Evolutionary conservation across 495 filamentous ascomycete genomes (phyloP), one percentile per base, ranked within the genome.

Genomic region (Talaromyces ruber): DNA sequence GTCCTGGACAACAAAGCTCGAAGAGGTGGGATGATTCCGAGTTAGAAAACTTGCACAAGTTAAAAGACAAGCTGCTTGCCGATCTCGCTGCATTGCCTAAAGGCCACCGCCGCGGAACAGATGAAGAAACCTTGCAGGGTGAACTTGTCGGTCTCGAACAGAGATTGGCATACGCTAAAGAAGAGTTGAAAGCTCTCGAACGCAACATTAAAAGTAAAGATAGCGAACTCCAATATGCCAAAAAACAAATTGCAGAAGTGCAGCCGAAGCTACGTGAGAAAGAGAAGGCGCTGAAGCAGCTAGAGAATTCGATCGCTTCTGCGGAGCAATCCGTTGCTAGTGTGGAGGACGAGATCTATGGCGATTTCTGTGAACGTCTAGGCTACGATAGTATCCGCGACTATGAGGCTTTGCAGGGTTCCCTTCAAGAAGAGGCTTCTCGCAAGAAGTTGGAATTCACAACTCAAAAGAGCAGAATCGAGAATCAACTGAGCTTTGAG

Each of bases 331-430:
- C 88, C n/a, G 91, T 97, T 59, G 84, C 88, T 58, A 79, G 82
- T 47, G 90, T 96, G 16, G 90, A 97, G 70, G 93, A 99, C 71
- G 85, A 93, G 65, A 83, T 99, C 22, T 98, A 96, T 71, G 80
- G 80, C 24, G 81, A 82, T 22, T 99, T 98, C 78, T 98, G 95
- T 77, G 83, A 86, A 67, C 85, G 90, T 29, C 81, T 97, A 18
- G 90, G 91, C 0, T 98, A 94, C 71, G 81, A 86, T 21, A 87
- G 92, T 66, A 96, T 99, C 64, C 90, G 93, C 22, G 87, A 88
- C 37, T 99, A 98, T 67, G 91, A 97, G 72, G 88, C 86, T 6
- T 92, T 95, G 62, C 94, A 98, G 71, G 94, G 94, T 34, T 90
- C 86, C 14, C 70, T 93, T 55, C 92, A 98, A 67, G 89, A 96